Percentiles rank a stretch among this genome's conserved stretches.
phyloP scores from a whole-genome alignment of 2,329 filamentous ascomycete genomes.

The Alternaria angustiovoidea region DNA sequence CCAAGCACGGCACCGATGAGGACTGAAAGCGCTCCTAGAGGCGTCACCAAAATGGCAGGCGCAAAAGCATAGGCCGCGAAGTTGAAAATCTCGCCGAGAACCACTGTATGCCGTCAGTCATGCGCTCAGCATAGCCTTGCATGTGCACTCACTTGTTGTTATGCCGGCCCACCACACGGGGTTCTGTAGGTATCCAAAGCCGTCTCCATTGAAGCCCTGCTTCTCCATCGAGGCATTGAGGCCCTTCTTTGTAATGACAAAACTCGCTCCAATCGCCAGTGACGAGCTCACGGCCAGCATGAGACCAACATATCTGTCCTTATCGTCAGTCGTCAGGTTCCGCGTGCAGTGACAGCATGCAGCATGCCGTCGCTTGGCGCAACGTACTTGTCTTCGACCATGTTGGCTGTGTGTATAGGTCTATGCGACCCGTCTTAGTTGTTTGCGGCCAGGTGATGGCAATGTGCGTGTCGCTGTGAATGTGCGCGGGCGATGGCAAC shows the following conservation, averaged over 20 bases:
- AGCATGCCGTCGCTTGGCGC: constrained; percentile 7
- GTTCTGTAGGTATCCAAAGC: constrained; percentile 90
- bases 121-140: neutral
- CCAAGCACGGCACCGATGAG: constrained; percentile 94
- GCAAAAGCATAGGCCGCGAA: constrained; percentile 98
- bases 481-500: constrained; percentile 1
- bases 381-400: constrained; percentile 54
- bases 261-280: constrained; percentile 73
- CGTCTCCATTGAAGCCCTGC: constrained; percentile 96
- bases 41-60: constrained; percentile 97
- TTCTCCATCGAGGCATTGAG: constrained; percentile 88
- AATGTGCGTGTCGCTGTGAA: constrained; percentile 3
- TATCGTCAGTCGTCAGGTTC: constrained; percentile 31
- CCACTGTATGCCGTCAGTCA: constrained; percentile 66
- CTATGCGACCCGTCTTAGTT: constrained; percentile 15
- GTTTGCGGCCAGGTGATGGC: constrained; percentile 8
- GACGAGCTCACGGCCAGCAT: constrained; percentile 53
- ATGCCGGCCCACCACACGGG: constrained; percentile 99
- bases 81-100: constrained; percentile 92
- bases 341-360: neutral
- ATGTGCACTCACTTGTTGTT: constrained; percentile 72
- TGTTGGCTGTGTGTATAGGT: constrained; percentile 29
- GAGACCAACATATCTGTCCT: constrained; percentile 52
- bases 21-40: constrained; percentile 90
- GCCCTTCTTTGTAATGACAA: constrained; percentile 99